Evolutionary conservation across 805 yeast species (phyloP).

Genomic region (Schwanniomyces polymorphus): DNA sequence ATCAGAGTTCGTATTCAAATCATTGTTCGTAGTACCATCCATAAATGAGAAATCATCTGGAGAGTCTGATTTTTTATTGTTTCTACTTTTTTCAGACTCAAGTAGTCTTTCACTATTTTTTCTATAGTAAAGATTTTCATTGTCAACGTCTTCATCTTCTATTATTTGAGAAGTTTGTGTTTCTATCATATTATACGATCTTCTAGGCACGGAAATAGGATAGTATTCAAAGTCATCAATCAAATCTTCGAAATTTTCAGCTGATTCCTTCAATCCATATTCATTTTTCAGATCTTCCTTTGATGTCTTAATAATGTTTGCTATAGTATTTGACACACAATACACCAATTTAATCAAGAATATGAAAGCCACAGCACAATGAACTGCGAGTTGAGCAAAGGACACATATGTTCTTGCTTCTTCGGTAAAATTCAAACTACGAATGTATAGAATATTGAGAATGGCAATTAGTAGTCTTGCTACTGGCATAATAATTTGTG

Average conservation of each 20-base stretch:
- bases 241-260: conserved; percentile 16
- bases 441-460: conserved; percentile 45
- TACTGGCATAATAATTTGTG: conserved; percentile 33
- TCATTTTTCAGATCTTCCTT: conserved; percentile 2
- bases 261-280: background rate
- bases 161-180: background rate
- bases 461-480: conserved; percentile 40
- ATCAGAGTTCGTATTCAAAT: background rate
- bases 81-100: background rate
- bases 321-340: conserved; percentile 25
- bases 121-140: conserved; percentile 13
- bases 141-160: conserved; percentile 2
- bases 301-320: conserved; percentile 15
- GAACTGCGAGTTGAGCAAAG: conserved; percentile 43
- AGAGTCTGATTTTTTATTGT: background rate
- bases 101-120: conserved; percentile 11
- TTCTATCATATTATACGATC: background rate
- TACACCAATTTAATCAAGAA: conserved; percentile 29
- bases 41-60: background rate
- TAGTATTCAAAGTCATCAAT: conserved; percentile 25
- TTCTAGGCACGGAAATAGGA: conserved; percentile 11
- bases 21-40: background rate
- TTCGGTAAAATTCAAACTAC: conserved; percentile 35
- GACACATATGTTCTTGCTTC: conserved; percentile 41
- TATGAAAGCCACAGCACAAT: conserved; percentile 28